A percentile compares a stretch with the other conserved stretches of the same genome.
Evolutionary conservation across 345 rosid species (phyloP).

Genomic region (Populus nigra): DNA sequence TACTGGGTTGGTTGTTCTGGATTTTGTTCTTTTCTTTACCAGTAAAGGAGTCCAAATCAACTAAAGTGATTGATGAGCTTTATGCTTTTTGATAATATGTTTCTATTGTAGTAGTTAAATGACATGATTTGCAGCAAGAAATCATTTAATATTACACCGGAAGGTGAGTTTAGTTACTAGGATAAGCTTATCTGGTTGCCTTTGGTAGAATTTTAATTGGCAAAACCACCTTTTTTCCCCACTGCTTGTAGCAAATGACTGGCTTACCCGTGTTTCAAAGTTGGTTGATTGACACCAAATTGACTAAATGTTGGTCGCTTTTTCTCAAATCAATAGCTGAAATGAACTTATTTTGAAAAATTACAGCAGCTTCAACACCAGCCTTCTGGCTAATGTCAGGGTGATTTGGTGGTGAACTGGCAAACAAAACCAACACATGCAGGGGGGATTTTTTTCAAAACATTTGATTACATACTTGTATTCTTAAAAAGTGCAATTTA

Average conservation of each 20-base stretch:
- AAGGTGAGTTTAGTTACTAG: not conserved
- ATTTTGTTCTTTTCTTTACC: not conserved
- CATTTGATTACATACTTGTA: not conserved
- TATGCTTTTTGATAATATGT: not conserved
- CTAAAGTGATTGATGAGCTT: not conserved
- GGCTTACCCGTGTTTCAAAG: not conserved
- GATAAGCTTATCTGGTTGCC: not conserved
- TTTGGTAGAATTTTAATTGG: not conserved
- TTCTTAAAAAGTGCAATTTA: not conserved
- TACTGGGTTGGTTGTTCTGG: not conserved
- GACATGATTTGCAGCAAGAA: not conserved
- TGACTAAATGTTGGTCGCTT: not conserved
- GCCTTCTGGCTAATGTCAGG: not conserved
- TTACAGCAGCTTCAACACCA: not conserved
- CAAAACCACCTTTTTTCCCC: not conserved
- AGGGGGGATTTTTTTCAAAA: not conserved
- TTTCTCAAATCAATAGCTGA: not conserved
- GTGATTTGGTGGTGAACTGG: not conserved
- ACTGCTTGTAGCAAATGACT: not conserved
- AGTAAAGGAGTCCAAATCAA: not conserved
- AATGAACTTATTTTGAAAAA: not conserved
- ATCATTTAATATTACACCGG: not conserved
- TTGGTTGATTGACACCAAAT: not conserved
- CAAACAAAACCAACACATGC: not conserved
- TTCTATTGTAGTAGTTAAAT: not conserved